Base-by-base conservation (phyloP, 2,329 filamentous ascomycete species). In the Monosporascus cannonballus region DNA sequence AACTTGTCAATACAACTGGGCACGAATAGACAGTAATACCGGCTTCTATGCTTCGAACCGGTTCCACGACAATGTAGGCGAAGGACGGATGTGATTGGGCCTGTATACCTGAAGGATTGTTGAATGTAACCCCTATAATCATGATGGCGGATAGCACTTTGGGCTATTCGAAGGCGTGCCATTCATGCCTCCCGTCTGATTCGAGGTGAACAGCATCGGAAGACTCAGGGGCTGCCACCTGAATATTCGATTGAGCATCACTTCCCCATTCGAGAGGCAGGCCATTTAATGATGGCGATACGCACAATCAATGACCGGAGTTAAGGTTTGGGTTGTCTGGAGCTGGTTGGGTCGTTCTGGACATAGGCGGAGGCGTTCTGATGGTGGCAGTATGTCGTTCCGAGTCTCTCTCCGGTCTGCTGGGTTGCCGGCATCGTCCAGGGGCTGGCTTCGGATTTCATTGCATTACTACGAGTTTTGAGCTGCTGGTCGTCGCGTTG, bases 21-120 rank as follows among this genome's bases (percentile, higher is more conserved):
- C 52, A 55, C 54, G 56, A 57, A 56, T 46, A 55, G 55, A 52
- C 56, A 54, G 51, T 48, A 52, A 54, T 59, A 57, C 53, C 56
- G 46, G 46, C 55, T 34, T 52, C 48, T 3, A 18, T 24, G n/a
- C n/a, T 44, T 44, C 41, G 27, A 57, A 54, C 17, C 45, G 38
- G 20, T 47, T 51, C 42, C 22, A 30, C 9, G 14, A 27, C 8
- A 11, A n/a, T 27, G 22, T 46, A 46, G 24, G 42, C 25, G 42
- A 30, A 27, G 17, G 24, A 34, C 42, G 22, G 14, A 15, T 46
- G 15, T 46, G 24, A 22, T 46, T n/a, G 42, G 20, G 7, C 42
- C 15, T 30, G 24, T 24, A 46, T 11, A 46, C 5, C 24, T 25
- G 42, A 46, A 17, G 14, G 14, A 7, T 15, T 6, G 5, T 46